Percentiles rank a stretch among this genome's conserved stretches.
Evolutionary conservation across 2,329 filamentous ascomycete genomes (phyloP).

Genomic region (Erysiphe pulchra): DNA sequence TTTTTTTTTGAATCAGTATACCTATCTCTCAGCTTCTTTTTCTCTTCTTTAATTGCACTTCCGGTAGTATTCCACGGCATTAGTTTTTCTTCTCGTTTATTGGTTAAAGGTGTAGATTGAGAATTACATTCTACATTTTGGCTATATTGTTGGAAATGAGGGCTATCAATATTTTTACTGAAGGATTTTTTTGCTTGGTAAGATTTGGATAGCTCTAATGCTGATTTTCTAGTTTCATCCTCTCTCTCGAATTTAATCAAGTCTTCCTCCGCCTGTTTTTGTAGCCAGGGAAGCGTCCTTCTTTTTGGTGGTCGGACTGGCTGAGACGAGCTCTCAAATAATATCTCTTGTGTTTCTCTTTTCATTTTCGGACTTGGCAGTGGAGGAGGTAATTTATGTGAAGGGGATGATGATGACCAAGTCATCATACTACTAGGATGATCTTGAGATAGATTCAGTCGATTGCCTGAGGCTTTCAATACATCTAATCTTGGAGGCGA

Average conservation of each 20-base stretch:
- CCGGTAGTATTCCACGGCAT: constrained; percentile 48
- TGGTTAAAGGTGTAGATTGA: too few species aligned
- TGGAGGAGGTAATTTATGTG: constrained; percentile 16
- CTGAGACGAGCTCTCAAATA: not conserved
- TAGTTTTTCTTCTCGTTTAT: not conserved
- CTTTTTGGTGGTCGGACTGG: constrained; percentile 14
- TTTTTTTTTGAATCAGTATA: constrained; percentile 21
- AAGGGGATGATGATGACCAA: constrained; percentile 21
- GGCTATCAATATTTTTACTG: too few species aligned
- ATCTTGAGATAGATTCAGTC: constrained; percentile 2
- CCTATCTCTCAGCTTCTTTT: constrained; percentile 44
- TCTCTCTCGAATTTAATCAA: constrained; percentile 3
- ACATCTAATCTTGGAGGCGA: constrained; percentile 21
- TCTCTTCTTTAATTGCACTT: constrained; percentile 54
- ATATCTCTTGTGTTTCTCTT: constrained; percentile 1
- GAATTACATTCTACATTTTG: too few species aligned
- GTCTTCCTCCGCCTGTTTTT: constrained; percentile 13
- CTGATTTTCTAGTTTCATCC: not conserved
- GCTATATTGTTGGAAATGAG: too few species aligned
- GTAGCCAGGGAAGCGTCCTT: constrained; percentile 12
- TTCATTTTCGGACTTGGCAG: constrained; percentile 3
- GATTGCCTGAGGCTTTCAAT: constrained; percentile 1
- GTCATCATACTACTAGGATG: constrained; percentile 12
- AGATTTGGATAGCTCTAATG: not conserved
- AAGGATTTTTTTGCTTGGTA: too few species aligned